Evolutionary conservation across 2,329 filamentous ascomycete genomes (phyloP), one percentile per base, ranked within the genome.

Genomic region (Onygena corvina): DNA sequence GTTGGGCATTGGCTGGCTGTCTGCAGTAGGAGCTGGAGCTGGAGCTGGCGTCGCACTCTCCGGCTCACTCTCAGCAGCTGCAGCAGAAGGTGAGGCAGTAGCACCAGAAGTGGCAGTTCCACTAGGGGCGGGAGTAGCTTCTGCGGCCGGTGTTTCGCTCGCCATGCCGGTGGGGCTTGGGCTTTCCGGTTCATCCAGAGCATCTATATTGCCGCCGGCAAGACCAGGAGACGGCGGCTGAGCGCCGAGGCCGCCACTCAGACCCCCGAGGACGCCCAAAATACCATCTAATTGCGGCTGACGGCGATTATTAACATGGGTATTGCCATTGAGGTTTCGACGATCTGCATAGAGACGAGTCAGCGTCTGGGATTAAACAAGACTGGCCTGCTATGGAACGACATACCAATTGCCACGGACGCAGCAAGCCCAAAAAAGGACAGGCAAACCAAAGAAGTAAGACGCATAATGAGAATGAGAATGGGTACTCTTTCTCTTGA

Each of bases 321-420:
- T 12, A 23, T 40, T 21, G n/a, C 18, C 36, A 4, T 21, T 21
- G n/a, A 25, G 11, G 18, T 12, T n/a, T 40, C 36, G 36, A 40
- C 16, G 18, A 23, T 40, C 36, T 40, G n/a, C n/a, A 33, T n/a
- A 40, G 8, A 12, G 2, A 40, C 18, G n/a, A 23, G 18, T 40
- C 18, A 40, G 20, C 18, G n/a, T 40, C n/a, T n/a, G n/a, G n/a
- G n/a, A 38, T 21, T 23, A 21, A 40, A 40, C 1, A 40, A 4
- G 18, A 12, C 5, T 18, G 3, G 8, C 8, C 20, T 23, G 20
- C 4, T 40, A 40, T 21, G 4, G 8, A 21, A 23, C 21, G 35
- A 35, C 45, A 27, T 34, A 53, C 51, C 35, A 48, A 53, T 53
- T 18, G 51, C 48, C 5, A 23, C 48, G 3, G 51, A 50, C 3